Evolutionary conservation across 805 yeast species (phyloP), one percentile per base, ranked within the genome.

Genomic region (Ogataea ramenticola): DNA sequence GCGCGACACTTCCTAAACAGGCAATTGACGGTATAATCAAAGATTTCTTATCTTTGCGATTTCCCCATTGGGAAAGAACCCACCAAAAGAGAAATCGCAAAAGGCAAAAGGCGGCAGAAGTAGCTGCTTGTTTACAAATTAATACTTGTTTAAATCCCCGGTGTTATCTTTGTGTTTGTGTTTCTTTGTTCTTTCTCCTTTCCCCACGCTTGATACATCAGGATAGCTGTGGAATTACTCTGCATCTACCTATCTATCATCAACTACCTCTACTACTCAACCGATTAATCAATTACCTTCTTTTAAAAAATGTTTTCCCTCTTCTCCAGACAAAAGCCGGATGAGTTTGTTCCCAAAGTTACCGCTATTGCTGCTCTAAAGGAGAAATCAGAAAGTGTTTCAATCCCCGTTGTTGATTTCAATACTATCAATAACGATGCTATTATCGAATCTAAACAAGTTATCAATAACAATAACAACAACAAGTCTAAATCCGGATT

Each of bases 341-440:
- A 7, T 10, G 27, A 24, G 27, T 6, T 10, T 24, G 27, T 8
- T 34, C 36, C 20, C 40, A 32, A 30, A 34, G 40, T 16, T 30
- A 36, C 17, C 17, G 33, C 17, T 31, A 16, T 43, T 24, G 36
- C 40, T 31, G 24, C 17, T 24, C n/a, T n/a, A n/a, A n/a, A n/a
- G n/a, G n/a, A n/a, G n/a, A n/a, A n/a, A n/a, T n/a, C n/a, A n/a
- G n/a, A n/a, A n/a, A n/a, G n/a, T n/a, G n/a, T n/a, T n/a, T 16
- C 20, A 36, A 15, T 26, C 26, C n/a, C 43, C 34, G 50, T 55
- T 35, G 44, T 56, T 17, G 61, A 56, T 38, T 48, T 56, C 40
- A 53, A 53, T 43, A 52, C 58, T 6, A 51, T 53, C n/a, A 22
- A 14, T 3, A 33, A 33, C n/a, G 21, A 15, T 24, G 14, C 37